Evolutionary conservation across 495 filamentous ascomycete genomes (phyloP).

Genomic region (Aspergillus nanangensis): DNA sequence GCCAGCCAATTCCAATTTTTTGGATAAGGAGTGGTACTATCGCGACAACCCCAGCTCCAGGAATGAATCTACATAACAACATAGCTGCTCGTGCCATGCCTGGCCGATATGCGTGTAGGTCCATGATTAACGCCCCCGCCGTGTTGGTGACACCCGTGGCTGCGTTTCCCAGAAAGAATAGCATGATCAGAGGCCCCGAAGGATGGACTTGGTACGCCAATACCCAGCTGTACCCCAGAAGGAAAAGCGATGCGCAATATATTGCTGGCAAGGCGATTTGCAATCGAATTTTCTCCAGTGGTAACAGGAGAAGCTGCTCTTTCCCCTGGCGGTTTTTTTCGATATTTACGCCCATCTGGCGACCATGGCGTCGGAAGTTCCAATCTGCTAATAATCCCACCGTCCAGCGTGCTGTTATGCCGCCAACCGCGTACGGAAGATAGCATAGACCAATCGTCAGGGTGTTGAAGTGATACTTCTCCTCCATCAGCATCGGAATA

Average conservation of each 20-base stretch:
- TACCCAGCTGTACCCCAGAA: constrained; percentile 38
- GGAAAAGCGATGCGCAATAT: constrained; percentile 13
- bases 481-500: background rate
- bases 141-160: constrained; percentile 1
- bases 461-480: constrained; percentile 29
- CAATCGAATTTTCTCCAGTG: constrained; percentile 35
- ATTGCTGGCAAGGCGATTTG: constrained; percentile 26
- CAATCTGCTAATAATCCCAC: constrained; percentile 16
- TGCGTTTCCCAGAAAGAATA: constrained; percentile 6
- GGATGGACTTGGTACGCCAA: constrained; percentile 15
- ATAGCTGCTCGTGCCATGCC: background rate
- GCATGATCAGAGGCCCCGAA: constrained; percentile 6
- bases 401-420: constrained; percentile 19
- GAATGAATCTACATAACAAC: background rate
- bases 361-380: constrained; percentile 15
- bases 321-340: constrained; percentile 26
- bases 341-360: constrained; percentile 18
- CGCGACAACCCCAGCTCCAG: background rate
- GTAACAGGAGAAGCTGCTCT: constrained; percentile 10
- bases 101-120: background rate
- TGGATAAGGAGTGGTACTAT: background rate
- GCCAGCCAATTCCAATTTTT: constrained; percentile 2
- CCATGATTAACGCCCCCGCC: background rate
- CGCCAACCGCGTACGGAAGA: constrained; percentile 33
- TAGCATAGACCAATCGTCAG: constrained; percentile 34